Base-by-base conservation (phyloP, 257 asterid genomes). In the Orobanche coerulescens region DNA sequence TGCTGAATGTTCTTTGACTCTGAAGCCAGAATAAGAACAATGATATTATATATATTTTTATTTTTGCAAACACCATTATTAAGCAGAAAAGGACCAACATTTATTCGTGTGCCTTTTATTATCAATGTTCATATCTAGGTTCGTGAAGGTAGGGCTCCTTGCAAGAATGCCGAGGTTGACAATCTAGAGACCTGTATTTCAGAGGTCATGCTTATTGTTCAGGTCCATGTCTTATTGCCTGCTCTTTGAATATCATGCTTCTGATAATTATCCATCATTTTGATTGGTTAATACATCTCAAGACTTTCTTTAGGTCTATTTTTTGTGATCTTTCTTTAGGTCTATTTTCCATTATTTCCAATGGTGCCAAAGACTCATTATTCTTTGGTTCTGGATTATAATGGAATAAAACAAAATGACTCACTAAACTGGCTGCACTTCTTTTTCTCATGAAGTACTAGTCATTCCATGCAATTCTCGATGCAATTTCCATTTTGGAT, bases 191-290 rank as follows among this genome's bases (percentile, higher is more conserved):
- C 56, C 18, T 46, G 49, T 66, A 73, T 84, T 73, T 77, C 89
- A 49, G 97, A 93, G 76, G 92, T 84, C 79, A 59, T 93, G 90
- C 95, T 93, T 73, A 84, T 93, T 14, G 96, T 93, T 75, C 99
- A 93, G 98, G 98, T 89, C 60, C 66, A 56, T 60, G 33, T 63
- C 47, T 40, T 64, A 53, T 58, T 50, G 40, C 60, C 61, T 56
- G 49, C 16, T 63, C 68, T 57, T 69, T 56, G 8, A 30, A 23
- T 48, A 56, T 40, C 30, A 7, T 62, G 31, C 40, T 64, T 61
- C 67, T n/a, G 54, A 18, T 34, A 10, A 43, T 14, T 61, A 19
- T 39, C 47, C 19, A 31, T 51, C 49, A n/a, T 20, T 58, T 54
- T 51, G 54, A 26, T 18, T 12, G 34, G 65, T 43, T 25, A 37